phyloP scores from a whole-genome alignment of 2,329 filamentous ascomycete genomes.

The Polytolypa hystricis region DNA sequence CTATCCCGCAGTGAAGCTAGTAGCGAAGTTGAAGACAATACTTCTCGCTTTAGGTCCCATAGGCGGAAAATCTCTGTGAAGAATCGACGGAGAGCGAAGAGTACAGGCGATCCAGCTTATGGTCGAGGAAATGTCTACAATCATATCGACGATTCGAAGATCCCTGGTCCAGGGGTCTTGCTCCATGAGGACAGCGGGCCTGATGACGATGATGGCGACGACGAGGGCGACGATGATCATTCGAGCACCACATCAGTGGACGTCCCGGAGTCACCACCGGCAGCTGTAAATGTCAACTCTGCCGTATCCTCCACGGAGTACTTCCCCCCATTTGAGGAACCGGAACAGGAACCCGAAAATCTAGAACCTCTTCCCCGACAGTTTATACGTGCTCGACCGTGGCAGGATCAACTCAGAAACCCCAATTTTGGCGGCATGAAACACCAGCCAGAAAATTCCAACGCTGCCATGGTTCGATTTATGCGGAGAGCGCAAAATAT shows the following conservation, averaged over 20 bases:
- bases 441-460: slow-evolving; percentile 42
- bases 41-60: slow-evolving; percentile 9
- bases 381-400: slow-evolving; percentile 34
- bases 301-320: slow-evolving; percentile 16
- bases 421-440: slow-evolving; percentile 19
- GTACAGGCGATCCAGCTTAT: slow-evolving; percentile 22
- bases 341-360: slow-evolving; percentile 15
- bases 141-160: slow-evolving; percentile 26
- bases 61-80: slow-evolving; percentile 15
- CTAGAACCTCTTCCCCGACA: slow-evolving; percentile 25
- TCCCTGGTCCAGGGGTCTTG: slow-evolving; percentile 43
- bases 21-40: slow-evolving; percentile 27
- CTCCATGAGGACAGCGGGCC: slow-evolving; percentile 31
- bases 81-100: slow-evolving; percentile 37
- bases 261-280: slow-evolving; percentile 18
- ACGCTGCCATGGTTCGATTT: slow-evolving; percentile 45
- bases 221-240: slow-evolving; percentile 20
- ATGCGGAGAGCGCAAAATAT: slow-evolving; percentile 39
- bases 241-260: slow-evolving; percentile 19
- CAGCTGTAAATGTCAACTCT: slow-evolving; percentile 18
- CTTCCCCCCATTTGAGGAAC: slow-evolving; percentile 16
- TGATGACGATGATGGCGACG: slow-evolving; percentile 24
- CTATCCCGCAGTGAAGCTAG: slow-evolving; percentile 40
- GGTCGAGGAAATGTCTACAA: too few species aligned
- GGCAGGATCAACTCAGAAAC: slow-evolving; percentile 36